Base-by-base conservation (phyloP, 129 eudicot species). In the Chrysanthemum makinoi region DNA sequence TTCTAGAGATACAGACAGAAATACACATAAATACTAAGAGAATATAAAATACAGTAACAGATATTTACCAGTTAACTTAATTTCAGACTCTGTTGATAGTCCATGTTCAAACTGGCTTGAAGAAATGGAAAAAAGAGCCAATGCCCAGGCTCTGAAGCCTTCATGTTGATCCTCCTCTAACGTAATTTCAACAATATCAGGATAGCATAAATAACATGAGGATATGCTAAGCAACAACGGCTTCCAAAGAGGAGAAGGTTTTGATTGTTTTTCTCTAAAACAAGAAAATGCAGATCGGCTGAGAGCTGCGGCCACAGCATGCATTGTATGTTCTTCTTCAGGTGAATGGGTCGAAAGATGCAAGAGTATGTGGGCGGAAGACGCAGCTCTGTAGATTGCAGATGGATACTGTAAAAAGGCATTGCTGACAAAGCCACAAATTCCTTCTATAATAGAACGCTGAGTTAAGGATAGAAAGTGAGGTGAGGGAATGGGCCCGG, bases 361-460 rank as follows among this genome's bases (percentile, higher is more conserved):
- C 58, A 88, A 52, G n/a, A 88, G 72, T 60, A 75, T 54, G 60
- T 88, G 95, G 59, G 86, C 84, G 16, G 85, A 83, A 50, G 87
- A 61, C 4, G 88, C 81, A 43, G 95, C 95, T 77, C 95, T 79
- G 66, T 66, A 75, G 62, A 73, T 79, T 33, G 84, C 91, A 46
- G 91, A 85, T 30, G 91, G 85, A 79, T 86, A 79, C 44, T 88
- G 91, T 72, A 78, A 68, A 75, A 88, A 85, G 57, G 91, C 95
- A 62, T 71, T 79, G 60, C 83, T 74, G 20, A 85, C 69, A 74
- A 88, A 88, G 44, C 78, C 76, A 75, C 81, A 73, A 9, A 85
- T 83, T 67, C 79, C 81, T 81, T 88, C 88, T 47, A 88, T 68
- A 48, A 85, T 64, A 56, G 91, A 85, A 28, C 62, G 84, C 55